These are phyloP conservation scores for Globisporangium nodosum DNA, from an alignment of 352 stramenopile genomes.

Conservation along the genomic window DNA sequence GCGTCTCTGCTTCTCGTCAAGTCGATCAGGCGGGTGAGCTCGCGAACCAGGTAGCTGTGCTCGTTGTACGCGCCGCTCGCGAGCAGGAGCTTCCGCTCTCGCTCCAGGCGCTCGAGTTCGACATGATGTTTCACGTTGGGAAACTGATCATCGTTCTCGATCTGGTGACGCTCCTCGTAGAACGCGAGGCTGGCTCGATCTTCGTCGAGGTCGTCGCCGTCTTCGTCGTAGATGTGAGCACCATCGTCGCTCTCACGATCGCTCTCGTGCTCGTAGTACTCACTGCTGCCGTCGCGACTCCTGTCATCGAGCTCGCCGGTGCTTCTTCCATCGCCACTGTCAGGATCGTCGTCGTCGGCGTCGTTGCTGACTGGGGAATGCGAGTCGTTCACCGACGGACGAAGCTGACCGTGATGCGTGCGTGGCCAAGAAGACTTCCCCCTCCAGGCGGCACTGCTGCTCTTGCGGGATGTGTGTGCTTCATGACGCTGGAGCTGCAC, in stretches of 20 bases:
- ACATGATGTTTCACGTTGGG: not conserved
- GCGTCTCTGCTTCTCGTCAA: slow-evolving; percentile 16
- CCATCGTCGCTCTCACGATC: not conserved
- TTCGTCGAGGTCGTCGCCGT: not conserved
- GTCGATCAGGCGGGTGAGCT: slow-evolving; percentile 58
- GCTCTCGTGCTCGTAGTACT: slow-evolving; percentile 11
- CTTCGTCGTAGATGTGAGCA: not conserved
- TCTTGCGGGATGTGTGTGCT: not conserved
- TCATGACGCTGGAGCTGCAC: not conserved
- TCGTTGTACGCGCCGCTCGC: slow-evolving; percentile 52
- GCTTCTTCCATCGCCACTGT: not conserved
- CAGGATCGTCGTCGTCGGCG: not conserved
- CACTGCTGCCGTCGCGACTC: slow-evolving; percentile 5
- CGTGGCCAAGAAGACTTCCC: not conserved
- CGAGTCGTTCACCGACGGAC: not conserved
- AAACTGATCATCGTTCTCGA: slow-evolving; percentile 10
- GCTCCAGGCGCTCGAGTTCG: slow-evolving; percentile 43
- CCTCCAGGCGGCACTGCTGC: not conserved
- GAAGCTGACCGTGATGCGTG: not conserved
- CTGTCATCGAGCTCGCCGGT: not conserved
- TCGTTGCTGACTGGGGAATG: not conserved
- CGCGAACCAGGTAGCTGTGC: slow-evolving; percentile 57
- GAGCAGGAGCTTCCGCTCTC: slow-evolving; percentile 53
- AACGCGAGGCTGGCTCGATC: not conserved
- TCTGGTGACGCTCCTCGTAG: not conserved